Conservation (phyloP, 352 stramenopile genomes). For the Pythium sp. region DNA sequence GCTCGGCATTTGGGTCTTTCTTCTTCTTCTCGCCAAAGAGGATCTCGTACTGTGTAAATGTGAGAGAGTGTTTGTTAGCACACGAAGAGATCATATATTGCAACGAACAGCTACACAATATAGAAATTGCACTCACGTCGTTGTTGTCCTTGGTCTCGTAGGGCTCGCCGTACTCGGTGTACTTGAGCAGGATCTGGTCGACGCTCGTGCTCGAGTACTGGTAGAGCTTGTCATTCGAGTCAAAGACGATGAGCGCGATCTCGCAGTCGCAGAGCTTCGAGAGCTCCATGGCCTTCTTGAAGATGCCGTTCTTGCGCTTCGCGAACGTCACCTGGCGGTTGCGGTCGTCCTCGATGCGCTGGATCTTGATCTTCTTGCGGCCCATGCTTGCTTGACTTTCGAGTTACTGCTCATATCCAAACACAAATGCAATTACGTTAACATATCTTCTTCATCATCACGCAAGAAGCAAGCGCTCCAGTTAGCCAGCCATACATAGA, state of each 20-base stretch:
- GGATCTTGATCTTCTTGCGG: slow-evolving; percentile 89
- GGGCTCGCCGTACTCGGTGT: slow-evolving; percentile 81
- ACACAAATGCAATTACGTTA: neutral
- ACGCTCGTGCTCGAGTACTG: slow-evolving; percentile 83
- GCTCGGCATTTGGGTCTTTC: slow-evolving; percentile 43
- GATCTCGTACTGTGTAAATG: slow-evolving; percentile 60
- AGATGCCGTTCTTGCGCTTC: slow-evolving; percentile 84
- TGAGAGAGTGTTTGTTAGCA: neutral
- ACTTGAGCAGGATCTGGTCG: slow-evolving; percentile 84
- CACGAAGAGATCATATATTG: neutral
- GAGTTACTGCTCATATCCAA: slow-evolving; percentile 8
- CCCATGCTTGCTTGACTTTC: slow-evolving; percentile 39
- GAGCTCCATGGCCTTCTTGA: slow-evolving; percentile 87
- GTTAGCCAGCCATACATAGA: neutral
- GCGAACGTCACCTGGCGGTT: slow-evolving; percentile 84
- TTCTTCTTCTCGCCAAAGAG: slow-evolving; percentile 85
- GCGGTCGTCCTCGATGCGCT: slow-evolving; percentile 82
- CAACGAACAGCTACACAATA: neutral
- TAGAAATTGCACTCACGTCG: slow-evolving; percentile 45
- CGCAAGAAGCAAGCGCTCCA: too few relatives aligned
- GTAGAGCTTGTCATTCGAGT: slow-evolving; percentile 85
- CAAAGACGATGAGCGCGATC: slow-evolving; percentile 85
- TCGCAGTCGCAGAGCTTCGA: slow-evolving; percentile 87
- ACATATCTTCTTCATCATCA: too few relatives aligned
- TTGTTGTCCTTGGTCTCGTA: slow-evolving; percentile 85